Evolutionary conservation across 768 basidiomycete genomes (phyloP).

Genomic region (Lentinus tigrinus): DNA sequence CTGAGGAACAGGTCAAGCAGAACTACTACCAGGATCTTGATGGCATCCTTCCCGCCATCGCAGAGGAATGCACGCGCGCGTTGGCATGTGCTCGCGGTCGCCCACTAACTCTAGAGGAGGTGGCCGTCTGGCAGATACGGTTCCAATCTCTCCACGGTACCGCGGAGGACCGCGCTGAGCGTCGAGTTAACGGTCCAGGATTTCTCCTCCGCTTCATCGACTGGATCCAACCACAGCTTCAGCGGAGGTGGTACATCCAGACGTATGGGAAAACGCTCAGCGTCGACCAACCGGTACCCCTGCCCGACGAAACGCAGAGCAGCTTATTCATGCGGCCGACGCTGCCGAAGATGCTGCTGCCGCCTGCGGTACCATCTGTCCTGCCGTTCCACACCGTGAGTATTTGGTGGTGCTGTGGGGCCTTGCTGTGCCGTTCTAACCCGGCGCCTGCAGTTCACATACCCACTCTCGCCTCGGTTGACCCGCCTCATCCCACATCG

Average conservation of each 20-base stretch:
- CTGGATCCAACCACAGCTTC: conserved; percentile 40
- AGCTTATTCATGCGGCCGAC: conserved; percentile 19
- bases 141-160: conserved; percentile 32
- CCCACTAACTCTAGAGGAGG: conserved; percentile 26
- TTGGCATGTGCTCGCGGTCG: conserved; percentile 30
- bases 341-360: conserved; percentile 25
- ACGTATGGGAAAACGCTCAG: conserved; percentile 32
- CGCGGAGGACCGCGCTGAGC: conserved; percentile 18
- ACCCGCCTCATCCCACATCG: conserved; percentile 47
- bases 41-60: conserved; percentile 19
- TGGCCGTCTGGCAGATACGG: conserved; percentile 31
- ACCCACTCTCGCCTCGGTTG: conserved; percentile 40
- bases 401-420: not conserved
- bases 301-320: conserved; percentile 7
- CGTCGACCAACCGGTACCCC: conserved; percentile 15
- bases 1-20: conserved; percentile 37
- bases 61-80: conserved; percentile 38
- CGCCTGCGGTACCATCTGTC: conserved; percentile 39
- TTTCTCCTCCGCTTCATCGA: conserved; percentile 46
- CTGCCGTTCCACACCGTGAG: conserved; percentile 51
- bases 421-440: not conserved
- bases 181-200: conserved; percentile 37
- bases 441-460: conserved; percentile 38
- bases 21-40: conserved; percentile 32
- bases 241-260: conserved; percentile 42